phyloP scores from a whole-genome alignment of 768 basidiomycete species.

The Hericium alpestre region DNA sequence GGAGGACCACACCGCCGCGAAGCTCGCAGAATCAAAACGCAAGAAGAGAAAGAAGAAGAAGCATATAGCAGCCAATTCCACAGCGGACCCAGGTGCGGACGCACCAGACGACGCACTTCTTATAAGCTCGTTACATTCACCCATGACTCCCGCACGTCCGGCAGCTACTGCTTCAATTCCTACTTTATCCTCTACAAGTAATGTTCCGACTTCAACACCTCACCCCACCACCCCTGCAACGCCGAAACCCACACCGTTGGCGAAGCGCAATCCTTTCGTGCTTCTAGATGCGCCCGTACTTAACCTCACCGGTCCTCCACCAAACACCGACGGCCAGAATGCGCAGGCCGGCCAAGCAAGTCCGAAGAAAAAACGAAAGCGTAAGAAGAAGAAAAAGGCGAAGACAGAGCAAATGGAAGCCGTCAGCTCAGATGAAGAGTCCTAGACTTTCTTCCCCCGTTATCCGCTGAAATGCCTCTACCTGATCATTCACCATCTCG shows the following conservation, averaged over 20 bases:
- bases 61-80: neutral
- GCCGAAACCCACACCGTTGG: neutral
- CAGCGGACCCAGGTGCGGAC: too few species aligned
- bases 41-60: constrained; percentile 22
- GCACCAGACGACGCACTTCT: too few species aligned
- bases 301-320: constrained; percentile 8
- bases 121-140: too few species aligned
- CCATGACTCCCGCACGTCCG: too few species aligned
- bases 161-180: too few species aligned
- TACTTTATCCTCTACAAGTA: too few species aligned
- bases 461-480: too few species aligned
- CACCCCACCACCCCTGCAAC: too few species aligned
- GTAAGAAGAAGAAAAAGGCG: constrained; percentile 8
- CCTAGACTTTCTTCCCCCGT: too few species aligned
- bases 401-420: neutral
- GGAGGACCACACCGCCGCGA: neutral
- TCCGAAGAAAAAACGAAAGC: constrained; percentile 6
- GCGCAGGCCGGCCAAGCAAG: neutral
- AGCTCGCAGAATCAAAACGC: neutral
- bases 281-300: neutral
- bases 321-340: neutral
- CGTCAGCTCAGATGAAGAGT: too few species aligned
- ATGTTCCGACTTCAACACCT: too few species aligned
- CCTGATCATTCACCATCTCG: too few species aligned
- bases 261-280: neutral